Conservation (phyloP, 805 yeast genomes). For the Metschnikowia peoriensis region DNA sequence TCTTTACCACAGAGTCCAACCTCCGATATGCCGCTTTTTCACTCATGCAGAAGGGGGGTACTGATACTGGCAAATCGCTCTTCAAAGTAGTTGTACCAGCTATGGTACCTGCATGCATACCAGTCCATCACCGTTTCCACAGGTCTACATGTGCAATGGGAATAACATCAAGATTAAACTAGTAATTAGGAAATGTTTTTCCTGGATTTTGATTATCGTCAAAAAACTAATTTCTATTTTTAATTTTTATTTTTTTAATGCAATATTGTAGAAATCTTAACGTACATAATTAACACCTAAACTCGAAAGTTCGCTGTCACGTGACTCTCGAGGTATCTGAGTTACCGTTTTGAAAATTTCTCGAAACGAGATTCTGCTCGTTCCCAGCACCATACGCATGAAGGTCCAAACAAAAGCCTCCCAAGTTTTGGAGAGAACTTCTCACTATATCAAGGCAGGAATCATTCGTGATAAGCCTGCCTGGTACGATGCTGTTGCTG, state of each 20-base stretch:
- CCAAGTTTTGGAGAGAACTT: slow-evolving; percentile 75
- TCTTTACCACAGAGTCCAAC: slow-evolving; percentile 1
- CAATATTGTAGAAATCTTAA: too few species aligned
- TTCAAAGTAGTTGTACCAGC: neutral
- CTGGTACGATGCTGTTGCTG: slow-evolving; percentile 85
- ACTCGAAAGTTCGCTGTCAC: neutral
- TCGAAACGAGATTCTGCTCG: slow-evolving; percentile 1
- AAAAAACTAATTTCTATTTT: neutral
- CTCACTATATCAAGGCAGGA: slow-evolving; percentile 70
- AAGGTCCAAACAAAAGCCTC: slow-evolving; percentile 69
- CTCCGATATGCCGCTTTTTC: neutral
- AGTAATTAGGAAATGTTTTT: neutral
- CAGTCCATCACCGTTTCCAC: neutral
- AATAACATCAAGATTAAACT: neutral
- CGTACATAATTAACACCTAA: neutral
- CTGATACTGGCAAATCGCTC: neutral
- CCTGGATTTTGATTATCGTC: too few species aligned
- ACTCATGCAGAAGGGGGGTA: neutral
- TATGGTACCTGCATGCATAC: neutral
- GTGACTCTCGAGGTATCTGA: neutral
- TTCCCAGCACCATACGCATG: slow-evolving; percentile 32
- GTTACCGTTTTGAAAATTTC: slow-evolving; percentile 6
- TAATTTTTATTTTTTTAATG: too few species aligned
- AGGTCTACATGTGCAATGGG: neutral
- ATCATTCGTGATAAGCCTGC: slow-evolving; percentile 71